Evolutionary conservation across 805 yeast genomes (phyloP), one percentile per base, ranked within the genome.

Genomic region (Kodamaea laetipori): DNA sequence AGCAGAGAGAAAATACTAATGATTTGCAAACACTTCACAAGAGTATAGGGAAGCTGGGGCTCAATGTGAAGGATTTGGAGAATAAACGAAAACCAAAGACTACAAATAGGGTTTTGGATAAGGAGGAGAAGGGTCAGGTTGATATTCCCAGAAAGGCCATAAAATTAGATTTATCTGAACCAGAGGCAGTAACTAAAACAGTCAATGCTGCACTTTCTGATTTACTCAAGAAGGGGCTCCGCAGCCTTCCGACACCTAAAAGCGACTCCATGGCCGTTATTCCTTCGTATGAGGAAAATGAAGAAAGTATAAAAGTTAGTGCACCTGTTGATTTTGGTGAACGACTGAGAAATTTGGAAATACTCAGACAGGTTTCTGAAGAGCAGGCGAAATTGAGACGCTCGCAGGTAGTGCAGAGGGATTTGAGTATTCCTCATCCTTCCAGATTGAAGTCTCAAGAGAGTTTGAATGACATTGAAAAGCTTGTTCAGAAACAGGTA

Each of bases 341-440:
- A 34, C 39, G 56, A 10, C 28, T 56, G 26, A 47, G 61, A 24
- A 55, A 54, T 34, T 35, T 60, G 28, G 58, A 58, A 41, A 44
- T 54, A 10, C 49, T 55, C 12, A 54, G 56, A 30, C 55, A 55
- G 45, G 51, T 60, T 3, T 63, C 58, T 7, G 63, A 56, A 16
- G 64, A 64, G 42, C 55, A 54, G 43, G 57, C 64, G 4, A 58
- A 56, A 26, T 50, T 64, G 6, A 57, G 79, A 30, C 53, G 79
- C 37, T 75, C 84, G 0, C 71, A 64, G 45, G 81, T 67, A 1
- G 58, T 78, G 1, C 78, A 75, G 52, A 57, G 60, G 39, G 75
- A 67, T 0, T 62, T 81, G 6, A 64, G 68, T 0, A 63, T 76
- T 10, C 81, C 80, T 1, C 38, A 64, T 36, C 66, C 63, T 1